A percentile compares a stretch with the other conserved stretches of the same genome.
Evolutionary conservation across 805 yeast genomes (phyloP).

Genomic region (Cyberlindnera americana): DNA sequence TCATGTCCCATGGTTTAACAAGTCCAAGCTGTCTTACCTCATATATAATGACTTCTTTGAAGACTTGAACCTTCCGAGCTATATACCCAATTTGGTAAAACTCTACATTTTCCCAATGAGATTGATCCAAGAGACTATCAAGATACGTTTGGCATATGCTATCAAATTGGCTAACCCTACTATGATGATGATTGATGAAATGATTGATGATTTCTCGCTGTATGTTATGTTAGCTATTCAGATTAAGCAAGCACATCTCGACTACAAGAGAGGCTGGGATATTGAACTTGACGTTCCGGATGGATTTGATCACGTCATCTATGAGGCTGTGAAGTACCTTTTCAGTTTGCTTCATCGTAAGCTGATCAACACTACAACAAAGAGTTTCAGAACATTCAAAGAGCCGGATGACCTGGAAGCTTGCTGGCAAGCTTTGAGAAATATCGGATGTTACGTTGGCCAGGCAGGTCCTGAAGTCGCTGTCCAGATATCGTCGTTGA

Average conservation of each 20-base stretch:
- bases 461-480: constrained; percentile 82
- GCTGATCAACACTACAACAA: constrained; percentile 69
- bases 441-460: constrained; percentile 72
- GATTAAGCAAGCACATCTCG: constrained; percentile 62
- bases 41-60: constrained; percentile 59
- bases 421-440: constrained; percentile 75
- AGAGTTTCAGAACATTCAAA: constrained; percentile 76
- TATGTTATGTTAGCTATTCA: constrained; percentile 74
- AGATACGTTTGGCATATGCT: constrained; percentile 72
- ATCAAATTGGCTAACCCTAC: constrained; percentile 78
- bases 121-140: constrained; percentile 74
- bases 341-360: constrained; percentile 71
- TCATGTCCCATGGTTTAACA: constrained; percentile 76
- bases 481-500: constrained; percentile 62
- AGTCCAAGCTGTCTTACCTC: constrained; percentile 70
- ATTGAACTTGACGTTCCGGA: constrained; percentile 61
- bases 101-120: constrained; percentile 74
- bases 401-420: constrained; percentile 87
- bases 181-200: constrained; percentile 93
- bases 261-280: constrained; percentile 65
- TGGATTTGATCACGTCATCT: constrained; percentile 60
- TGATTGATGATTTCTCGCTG: constrained; percentile 77
- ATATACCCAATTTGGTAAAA: constrained; percentile 58
- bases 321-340: constrained; percentile 71
- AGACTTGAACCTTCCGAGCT: constrained; percentile 69